phyloP scores from a whole-genome alignment of 1,284 basidiomycete genomes.

The Ceratobasidium papillatum region DNA sequence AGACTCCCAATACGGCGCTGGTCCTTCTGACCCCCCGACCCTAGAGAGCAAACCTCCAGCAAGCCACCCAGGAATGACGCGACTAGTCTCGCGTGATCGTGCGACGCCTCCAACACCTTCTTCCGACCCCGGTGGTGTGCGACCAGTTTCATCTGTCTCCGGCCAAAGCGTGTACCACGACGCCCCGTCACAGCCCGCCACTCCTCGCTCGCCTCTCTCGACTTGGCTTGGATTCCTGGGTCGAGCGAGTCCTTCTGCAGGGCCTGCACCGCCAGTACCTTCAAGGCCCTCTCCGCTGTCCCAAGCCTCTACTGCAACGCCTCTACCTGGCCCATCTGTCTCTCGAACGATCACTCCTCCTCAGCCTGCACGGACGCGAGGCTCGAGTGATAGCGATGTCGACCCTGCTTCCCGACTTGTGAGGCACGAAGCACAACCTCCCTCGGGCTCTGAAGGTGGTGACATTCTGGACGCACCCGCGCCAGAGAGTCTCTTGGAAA shows the following conservation, averaged over 20 bases:
- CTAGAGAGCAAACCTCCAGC: constrained; percentile 34
- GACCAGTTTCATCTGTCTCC: constrained; percentile 25
- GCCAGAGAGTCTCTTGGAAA: constrained; percentile 34
- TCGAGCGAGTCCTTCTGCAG: constrained; percentile 24
- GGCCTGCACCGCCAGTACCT: constrained; percentile 32
- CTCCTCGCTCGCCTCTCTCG: constrained; percentile 21
- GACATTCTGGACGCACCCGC: constrained; percentile 37
- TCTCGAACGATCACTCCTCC: constrained; percentile 29
- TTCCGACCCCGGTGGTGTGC: background rate
- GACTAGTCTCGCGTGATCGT: constrained; percentile 20
- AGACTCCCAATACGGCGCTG: background rate
- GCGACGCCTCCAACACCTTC: background rate
- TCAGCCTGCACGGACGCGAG: constrained; percentile 22
- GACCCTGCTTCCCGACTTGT: constrained; percentile 28
- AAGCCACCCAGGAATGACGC: constrained; percentile 30
- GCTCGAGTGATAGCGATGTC: constrained; percentile 33
- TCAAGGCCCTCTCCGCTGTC: constrained; percentile 25
- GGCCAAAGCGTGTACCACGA: constrained; percentile 37
- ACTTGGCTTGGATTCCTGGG: constrained; percentile 39
- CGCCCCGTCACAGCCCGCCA: constrained; percentile 25
- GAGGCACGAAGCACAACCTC: background rate
- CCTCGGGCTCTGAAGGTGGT: background rate
- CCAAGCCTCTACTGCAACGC: constrained; percentile 14
- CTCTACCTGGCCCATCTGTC: constrained; percentile 1
- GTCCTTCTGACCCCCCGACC: constrained; percentile 32